A percentile compares a stretch with the other conserved stretches of the same genome.
Conservation (phyloP, 1,139 yeast species). For the Kodamaea sp. region DNA sequence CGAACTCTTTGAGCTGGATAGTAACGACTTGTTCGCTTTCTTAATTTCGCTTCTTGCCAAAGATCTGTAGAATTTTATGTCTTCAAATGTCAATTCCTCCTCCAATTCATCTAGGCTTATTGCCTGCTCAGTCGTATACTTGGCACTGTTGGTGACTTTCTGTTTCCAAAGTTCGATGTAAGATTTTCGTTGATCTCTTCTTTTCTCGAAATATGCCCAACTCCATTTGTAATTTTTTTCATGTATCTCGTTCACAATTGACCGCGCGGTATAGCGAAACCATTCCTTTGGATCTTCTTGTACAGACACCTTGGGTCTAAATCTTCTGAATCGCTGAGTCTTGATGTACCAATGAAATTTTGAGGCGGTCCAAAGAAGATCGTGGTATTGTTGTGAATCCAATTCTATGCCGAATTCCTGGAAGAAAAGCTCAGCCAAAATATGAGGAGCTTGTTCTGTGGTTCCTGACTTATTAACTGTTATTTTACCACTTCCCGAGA, state of each 20-base stretch:
- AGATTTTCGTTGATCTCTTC: conserved; percentile 69
- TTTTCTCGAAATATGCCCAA: conserved; percentile 76
- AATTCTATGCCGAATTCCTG: conserved; percentile 85
- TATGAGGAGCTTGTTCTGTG: conserved; percentile 68
- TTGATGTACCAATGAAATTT: conserved; percentile 76
- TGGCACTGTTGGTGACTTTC: conserved; percentile 36
- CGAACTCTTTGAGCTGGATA: not conserved
- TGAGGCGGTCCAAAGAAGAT: conserved; percentile 78
- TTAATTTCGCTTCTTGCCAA: conserved; percentile 68
- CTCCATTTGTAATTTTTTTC: conserved; percentile 81
- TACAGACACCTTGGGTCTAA: conserved; percentile 64
- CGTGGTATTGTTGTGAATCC: conserved; percentile 83
- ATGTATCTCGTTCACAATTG: conserved; percentile 77
- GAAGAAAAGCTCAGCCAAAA: conserved; percentile 73
- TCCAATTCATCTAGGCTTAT: conserved; percentile 56
- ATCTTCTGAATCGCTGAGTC: conserved; percentile 71
- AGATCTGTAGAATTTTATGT: conserved; percentile 81
- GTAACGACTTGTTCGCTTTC: conserved; percentile 43
- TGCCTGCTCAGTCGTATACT: conserved; percentile 35
- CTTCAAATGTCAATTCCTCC: conserved; percentile 65
- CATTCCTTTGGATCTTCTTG: conserved; percentile 74
- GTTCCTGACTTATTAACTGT: conserved; percentile 80
- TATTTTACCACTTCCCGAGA: conserved; percentile 82
- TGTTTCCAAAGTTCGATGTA: conserved; percentile 72
- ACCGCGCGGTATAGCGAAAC: conserved; percentile 77